Evolutionary conservation across 2,329 filamentous ascomycete genomes (phyloP).

Genomic region (Fusarium nygamai): DNA sequence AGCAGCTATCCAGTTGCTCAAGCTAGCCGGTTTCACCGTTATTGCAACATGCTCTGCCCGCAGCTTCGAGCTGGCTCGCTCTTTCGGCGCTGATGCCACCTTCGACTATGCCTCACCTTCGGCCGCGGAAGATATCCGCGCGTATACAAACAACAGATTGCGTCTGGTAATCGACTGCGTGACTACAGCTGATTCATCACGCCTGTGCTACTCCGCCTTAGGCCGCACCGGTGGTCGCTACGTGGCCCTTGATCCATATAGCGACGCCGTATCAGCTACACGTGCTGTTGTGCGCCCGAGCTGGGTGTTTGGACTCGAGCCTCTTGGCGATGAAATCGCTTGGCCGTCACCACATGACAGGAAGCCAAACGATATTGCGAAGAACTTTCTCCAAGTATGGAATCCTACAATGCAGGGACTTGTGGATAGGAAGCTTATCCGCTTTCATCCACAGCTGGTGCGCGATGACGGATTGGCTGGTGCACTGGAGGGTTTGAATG

Average conservation of each 20-base stretch:
- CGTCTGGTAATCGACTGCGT: constrained; percentile 3
- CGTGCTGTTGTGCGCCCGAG: background rate
- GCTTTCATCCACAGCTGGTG: background rate
- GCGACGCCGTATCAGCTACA: background rate
- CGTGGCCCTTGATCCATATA: background rate
- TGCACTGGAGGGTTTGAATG: background rate
- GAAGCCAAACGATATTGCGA: background rate
- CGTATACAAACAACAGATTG: constrained; percentile 7
- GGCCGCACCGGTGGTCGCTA: constrained; percentile 4
- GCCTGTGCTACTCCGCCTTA: constrained; percentile 7
- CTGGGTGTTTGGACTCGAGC: background rate
- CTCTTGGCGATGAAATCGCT: background rate
- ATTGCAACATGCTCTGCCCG: constrained; percentile 10
- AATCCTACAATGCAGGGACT: background rate
- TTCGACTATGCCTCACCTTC: constrained; percentile 10
- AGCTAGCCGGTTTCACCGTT: constrained; percentile 4
- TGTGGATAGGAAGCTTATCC: background rate
- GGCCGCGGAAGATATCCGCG: constrained; percentile 6
- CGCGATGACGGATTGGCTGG: background rate
- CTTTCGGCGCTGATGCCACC: constrained; percentile 6
- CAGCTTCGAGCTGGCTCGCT: constrained; percentile 4
- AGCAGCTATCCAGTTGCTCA: constrained; percentile 10
- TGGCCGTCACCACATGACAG: background rate
- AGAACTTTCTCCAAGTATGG: background rate
- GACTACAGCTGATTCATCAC: background rate